Percentiles rank a stretch among this genome's conserved stretches.
These are phyloP conservation scores for Monilinia polystroma DNA, from an alignment of 2,329 filamentous ascomycete genomes.

Conservation along the genomic window DNA sequence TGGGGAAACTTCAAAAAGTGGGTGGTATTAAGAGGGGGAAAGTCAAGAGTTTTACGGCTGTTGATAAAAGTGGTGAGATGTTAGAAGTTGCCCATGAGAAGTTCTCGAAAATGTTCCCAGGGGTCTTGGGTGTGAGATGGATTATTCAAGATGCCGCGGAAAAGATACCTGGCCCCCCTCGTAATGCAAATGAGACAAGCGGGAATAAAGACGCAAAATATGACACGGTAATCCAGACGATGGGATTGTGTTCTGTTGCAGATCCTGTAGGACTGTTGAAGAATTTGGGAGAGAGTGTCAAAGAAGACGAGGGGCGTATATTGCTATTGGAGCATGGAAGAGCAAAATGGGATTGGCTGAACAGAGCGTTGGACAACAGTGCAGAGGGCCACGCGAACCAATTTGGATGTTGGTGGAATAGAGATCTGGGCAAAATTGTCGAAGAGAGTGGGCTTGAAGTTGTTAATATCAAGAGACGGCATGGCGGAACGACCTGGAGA, in stretches of 20 bases:
- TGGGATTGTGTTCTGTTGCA: constrained; percentile 62
- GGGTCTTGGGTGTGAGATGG: constrained; percentile 45
- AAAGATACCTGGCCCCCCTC: constrained; percentile 35
- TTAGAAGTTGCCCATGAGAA: constrained; percentile 56
- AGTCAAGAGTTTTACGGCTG: constrained; percentile 58
- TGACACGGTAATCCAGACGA: constrained; percentile 63
- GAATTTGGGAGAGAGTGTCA: constrained; percentile 53
- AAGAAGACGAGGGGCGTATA: constrained; percentile 57
- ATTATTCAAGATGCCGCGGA: constrained; percentile 37
- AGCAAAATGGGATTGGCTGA: constrained; percentile 54
- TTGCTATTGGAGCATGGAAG: constrained; percentile 63
- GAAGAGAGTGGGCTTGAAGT: constrained; percentile 57
- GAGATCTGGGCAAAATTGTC: constrained; percentile 58
- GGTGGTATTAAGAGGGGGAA: constrained; percentile 38
- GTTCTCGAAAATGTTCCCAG: constrained; percentile 47
- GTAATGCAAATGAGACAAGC: constrained; percentile 31
- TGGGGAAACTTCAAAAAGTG: constrained; percentile 28
- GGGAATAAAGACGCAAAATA: constrained; percentile 43
- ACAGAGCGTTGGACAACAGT: constrained; percentile 54
- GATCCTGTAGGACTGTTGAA: constrained; percentile 55
- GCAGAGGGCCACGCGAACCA: constrained; percentile 56
- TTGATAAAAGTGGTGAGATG: constrained; percentile 62
- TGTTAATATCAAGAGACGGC: constrained; percentile 51
- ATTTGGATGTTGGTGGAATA: constrained; percentile 69
- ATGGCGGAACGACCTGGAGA: constrained; percentile 58